Evolutionary conservation across 768 basidiomycete species (phyloP), one percentile per base, ranked within the genome.

Genomic region (Macrolepiota dolichaula): DNA sequence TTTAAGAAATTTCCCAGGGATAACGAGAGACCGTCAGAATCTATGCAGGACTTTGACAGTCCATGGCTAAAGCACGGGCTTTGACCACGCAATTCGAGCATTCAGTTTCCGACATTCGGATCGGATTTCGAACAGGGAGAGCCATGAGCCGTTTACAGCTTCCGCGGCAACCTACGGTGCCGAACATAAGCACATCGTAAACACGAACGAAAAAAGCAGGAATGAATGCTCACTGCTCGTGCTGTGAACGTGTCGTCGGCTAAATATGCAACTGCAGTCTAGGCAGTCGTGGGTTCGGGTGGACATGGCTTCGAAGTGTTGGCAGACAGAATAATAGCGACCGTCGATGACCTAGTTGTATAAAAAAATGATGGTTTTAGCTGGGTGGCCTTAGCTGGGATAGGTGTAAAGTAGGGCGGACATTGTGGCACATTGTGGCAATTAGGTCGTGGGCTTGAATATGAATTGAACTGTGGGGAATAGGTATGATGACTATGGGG

Each of bases 271-370:
- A 65, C 86, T 82, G 3, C 76, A 69, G 62, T 77, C 76, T 50
- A 84, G 70, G 65, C 90, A 92, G 68, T 92, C 90, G 67, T 88
- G 83, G 51, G 81, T 72, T 58, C 78, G 81, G 19, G 89, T 89
- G 47, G 86, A 82, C 84, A 92, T 87, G 56, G 84, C 81, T 61
- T 84, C 75, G 71, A 92, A 91, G 71, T 91, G 89, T 9, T 83
- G 81, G 72, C 90, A 92, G 56, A 73, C 71, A 15, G 85, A 83
- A 74, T 90, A 83, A 72, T 79, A 89, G 65, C 88, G 85, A 58
- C 90, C 90, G 70, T 92, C 90, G 62, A 90, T 85, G 64, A 92
- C 80, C 89, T 92, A 65, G 37, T 53, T n/a, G 37, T n/a, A 49
- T 22, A 32, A 3, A 6, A 29, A 22, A 19, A 51, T n/a, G 32